Conservation (phyloP, 352 stramenopile species). For the Achlya hypogyna region DNA sequence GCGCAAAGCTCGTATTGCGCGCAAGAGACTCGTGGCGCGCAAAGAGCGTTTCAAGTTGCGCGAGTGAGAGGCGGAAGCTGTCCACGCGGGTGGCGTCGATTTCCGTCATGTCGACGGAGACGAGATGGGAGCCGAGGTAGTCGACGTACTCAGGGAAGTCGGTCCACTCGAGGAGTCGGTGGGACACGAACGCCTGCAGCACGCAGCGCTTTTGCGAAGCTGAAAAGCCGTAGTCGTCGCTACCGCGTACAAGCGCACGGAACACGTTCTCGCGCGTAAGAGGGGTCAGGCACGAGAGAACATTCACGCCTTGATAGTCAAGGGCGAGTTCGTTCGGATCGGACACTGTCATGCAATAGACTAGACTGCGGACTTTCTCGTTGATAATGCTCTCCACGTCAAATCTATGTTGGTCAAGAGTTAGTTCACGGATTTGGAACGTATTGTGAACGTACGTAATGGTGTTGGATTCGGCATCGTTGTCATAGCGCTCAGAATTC, state of each 20-base stretch:
- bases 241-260: not conserved
- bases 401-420: not conserved
- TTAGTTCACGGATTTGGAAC: not conserved
- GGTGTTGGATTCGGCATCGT: not conserved
- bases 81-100: not conserved
- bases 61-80: not conserved
- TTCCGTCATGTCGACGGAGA: not conserved
- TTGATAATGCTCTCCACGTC: not conserved
- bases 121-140: not conserved
- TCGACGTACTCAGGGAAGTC: slow-evolving; percentile 9
- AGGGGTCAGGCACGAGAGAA: not conserved
- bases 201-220: not conserved
- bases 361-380: not conserved
- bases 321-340: not conserved
- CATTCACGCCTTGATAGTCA: not conserved
- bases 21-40: not conserved
- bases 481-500: not conserved
- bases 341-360: not conserved
- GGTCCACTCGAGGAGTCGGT: not conserved
- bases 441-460: slow-evolving; percentile 4
- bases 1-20: not conserved
- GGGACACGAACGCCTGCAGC: not conserved
- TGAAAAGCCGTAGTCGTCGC: not conserved
- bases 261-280: slow-evolving; percentile 2
- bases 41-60: slow-evolving; percentile 6